Evolutionary conservation across 306 rosid species (phyloP), one percentile per base, ranked within the genome.

Genomic region (Quercus berberidifolia): DNA sequence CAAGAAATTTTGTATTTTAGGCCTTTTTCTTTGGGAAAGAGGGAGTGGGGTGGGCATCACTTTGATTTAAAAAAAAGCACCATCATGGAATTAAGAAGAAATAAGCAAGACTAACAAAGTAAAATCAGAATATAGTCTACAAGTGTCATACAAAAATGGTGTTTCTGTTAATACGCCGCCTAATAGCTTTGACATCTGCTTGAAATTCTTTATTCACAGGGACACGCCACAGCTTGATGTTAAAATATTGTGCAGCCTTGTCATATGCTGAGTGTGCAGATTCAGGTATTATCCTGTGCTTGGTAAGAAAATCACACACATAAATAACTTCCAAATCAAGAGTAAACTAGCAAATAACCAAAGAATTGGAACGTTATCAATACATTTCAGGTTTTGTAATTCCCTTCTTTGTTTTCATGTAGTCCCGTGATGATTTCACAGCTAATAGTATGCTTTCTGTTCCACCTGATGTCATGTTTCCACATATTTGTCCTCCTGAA

Each of bases 381-480:
- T 89, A 94, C 99, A 94, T 94, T 89, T 94, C 99, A 10, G 99
- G 99, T 72, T 82, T 90, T 75, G 84, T 79, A 81, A 94, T 92
- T 85, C 95, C 91, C 78, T 87, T 94, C 87, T 81, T 92, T 72
- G 85, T 75, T 85, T 91, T 92, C 99, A 92, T 94, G 76, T 87
- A 92, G 86, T 94, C 99, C 58, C 99, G 99, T 20, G 99, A 89
- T 70, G 97, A 86, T 80, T 94, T 94, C 81, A 94, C 89, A 25
- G 99, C 97, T 78, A 94, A 80, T 73, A 94, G 76, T 87, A 94
- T 94, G 81, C 99, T 94, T 87, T 94, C 99, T 58, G 99, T 94
- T 87, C 97, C 99, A 65, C 99, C 99, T 3, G 99, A 94, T 43
- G 99, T 94, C 99, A 94, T 94, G 85, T 94, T 94, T 78, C 99